phyloP scores from a whole-genome alignment of 2,329 filamentous ascomycete species.

The Colletotrichum acutatum region DNA sequence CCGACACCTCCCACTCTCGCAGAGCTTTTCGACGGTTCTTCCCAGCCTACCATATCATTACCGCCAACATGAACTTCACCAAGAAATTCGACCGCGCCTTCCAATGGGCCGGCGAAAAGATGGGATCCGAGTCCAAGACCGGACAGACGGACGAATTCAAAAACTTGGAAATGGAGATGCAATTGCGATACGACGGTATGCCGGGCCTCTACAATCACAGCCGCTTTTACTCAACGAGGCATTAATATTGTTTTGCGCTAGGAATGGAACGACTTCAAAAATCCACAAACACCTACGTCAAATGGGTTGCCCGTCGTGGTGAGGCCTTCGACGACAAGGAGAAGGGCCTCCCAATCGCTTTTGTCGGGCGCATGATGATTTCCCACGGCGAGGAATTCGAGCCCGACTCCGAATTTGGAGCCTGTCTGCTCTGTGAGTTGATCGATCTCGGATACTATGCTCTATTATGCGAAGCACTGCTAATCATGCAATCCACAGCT shows the following conservation, averaged over 20 bases:
- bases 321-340: conserved; percentile 86
- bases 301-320: conserved; percentile 85
- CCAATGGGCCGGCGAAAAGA: conserved; percentile 98
- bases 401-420: conserved; percentile 88
- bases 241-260: conserved; percentile 49
- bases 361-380: conserved; percentile 87
- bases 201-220: background rate
- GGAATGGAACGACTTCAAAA: conserved; percentile 91
- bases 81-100: conserved; percentile 96
- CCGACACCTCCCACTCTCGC: background rate
- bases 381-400: conserved; percentile 93
- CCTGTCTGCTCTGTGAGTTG: conserved; percentile 77
- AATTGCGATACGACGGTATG: conserved; percentile 85
- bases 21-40: background rate
- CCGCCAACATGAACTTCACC: conserved; percentile 62
- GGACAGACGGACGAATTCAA: conserved; percentile 91
- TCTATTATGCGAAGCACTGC: background rate
- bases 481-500: conserved; percentile 53
- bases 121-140: conserved; percentile 92
- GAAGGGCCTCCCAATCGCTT: conserved; percentile 82
- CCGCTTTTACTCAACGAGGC: background rate
- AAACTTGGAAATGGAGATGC: conserved; percentile 89
- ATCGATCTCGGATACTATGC: background rate
- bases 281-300: conserved; percentile 87
- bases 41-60: background rate